A percentile compares a stretch with the other conserved stretches of the same genome.
Conservation (phyloP, 2,329 filamentous ascomycete species). For the Ascochyta fabae region DNA sequence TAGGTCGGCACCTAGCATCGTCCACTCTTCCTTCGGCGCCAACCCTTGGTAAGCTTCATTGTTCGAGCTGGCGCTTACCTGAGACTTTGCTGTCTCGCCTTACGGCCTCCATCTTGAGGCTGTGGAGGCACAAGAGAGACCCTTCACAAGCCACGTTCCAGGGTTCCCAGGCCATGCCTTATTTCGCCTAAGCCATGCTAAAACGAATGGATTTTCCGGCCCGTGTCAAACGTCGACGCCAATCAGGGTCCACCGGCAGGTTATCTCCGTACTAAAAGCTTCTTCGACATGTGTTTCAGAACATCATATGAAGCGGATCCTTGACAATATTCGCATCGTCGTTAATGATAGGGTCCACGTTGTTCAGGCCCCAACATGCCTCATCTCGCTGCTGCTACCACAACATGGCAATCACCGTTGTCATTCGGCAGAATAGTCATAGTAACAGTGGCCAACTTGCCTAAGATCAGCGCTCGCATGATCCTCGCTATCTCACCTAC, state of each 20-base stretch:
- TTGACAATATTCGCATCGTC: constrained; percentile 24
- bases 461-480: constrained; percentile 27
- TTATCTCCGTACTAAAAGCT: constrained; percentile 22
- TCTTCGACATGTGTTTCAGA: constrained; percentile 17
- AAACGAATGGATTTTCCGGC: constrained; percentile 23
- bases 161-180: constrained; percentile 18
- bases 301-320: constrained; percentile 18
- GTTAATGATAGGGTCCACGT: constrained; percentile 36
- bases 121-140: constrained; percentile 14
- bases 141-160: constrained; percentile 25
- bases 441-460: constrained; percentile 18
- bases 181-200: constrained; percentile 16
- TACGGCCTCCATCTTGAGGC: constrained; percentile 16
- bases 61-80: constrained; percentile 10
- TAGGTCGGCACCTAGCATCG: neutral
- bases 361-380: constrained; percentile 21
- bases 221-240: constrained; percentile 12
- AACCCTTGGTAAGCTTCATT: neutral
- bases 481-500: constrained; percentile 25
- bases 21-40: neutral
- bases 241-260: constrained; percentile 12
- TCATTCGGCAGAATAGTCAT: constrained; percentile 17
- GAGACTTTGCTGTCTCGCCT: constrained; percentile 13
- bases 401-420: constrained; percentile 15
- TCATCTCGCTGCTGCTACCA: constrained; percentile 19